Conservation (phyloP, 2,329 filamentous ascomycete species). For the Aureobasidium pullulans region DNA sequence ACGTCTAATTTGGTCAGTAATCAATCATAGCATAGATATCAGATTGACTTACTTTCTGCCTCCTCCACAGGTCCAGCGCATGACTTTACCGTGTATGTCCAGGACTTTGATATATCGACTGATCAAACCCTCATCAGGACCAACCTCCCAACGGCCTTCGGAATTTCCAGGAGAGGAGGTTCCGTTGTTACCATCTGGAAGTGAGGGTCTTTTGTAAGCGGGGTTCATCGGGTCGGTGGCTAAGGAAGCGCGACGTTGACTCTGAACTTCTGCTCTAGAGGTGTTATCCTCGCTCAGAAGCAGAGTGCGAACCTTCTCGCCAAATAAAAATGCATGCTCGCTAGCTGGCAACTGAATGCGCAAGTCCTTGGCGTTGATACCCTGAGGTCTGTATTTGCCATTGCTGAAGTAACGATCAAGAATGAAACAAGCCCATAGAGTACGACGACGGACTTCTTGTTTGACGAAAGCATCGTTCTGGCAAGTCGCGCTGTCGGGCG, state of each 20-base stretch:
- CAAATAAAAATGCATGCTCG: conserved; percentile 57
- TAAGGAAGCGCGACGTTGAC: conserved; percentile 40
- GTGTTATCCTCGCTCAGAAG: conserved; percentile 35
- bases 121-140: conserved; percentile 39
- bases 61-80: conserved; percentile 51
- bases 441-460: conserved; percentile 59
- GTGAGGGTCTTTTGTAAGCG: conserved; percentile 1
- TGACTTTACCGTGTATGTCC: conserved; percentile 50
- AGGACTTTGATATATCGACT: conserved; percentile 48
- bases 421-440: conserved; percentile 69
- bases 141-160: conserved; percentile 46
- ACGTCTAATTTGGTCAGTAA: conserved; percentile 42
- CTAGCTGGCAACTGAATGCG: conserved; percentile 61
- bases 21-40: neutral
- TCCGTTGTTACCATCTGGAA: conserved; percentile 10
- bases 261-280: conserved; percentile 33
- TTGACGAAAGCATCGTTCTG: conserved; percentile 43
- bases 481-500: neutral
- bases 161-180: conserved; percentile 21
- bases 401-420: conserved; percentile 63
- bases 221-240: conserved; percentile 21
- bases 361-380: conserved; percentile 53
- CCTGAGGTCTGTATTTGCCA: conserved; percentile 54
- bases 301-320: conserved; percentile 48
- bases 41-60: conserved; percentile 41